Base-by-base conservation (phyloP, 176 grass and related monocot genomes). In the Pharus latifolius region DNA sequence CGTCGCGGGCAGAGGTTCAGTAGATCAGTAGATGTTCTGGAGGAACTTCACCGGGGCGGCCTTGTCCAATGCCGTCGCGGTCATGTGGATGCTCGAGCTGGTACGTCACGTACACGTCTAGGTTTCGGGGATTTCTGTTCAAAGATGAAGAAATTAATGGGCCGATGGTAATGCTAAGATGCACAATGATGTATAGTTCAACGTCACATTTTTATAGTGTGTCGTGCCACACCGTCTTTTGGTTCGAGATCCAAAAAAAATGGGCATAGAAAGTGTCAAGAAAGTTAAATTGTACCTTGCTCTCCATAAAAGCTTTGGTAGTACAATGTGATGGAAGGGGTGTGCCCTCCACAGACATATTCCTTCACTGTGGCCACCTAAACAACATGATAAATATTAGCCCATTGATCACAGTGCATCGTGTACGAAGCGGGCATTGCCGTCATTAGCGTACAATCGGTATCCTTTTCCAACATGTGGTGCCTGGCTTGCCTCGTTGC, bases 81-180 rank as follows among this genome's bases (percentile, higher is more conserved):
- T 73, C 78, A 80, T 83, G 75, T 55, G 66, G 27, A 98, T 8
- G 48, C 70, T 87, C 29, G 25, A 98, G 46, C 27, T 87, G 69
- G 74, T 98, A 98, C 15, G 89, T 93, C 10, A 90, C 94, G 80
- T 83, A 83, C 47, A 62, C 86, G 62, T 98, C 89, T 3, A 98
- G 23, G 25, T 50, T 84, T 0, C 89, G 0, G 94, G 94, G 75
- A 98, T 88, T 13, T 88, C 87, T 93, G 77, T 55, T 46, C 7
- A 9, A 60, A 61, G 12, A 9, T 34, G n/a, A n/a, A n/a, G n/a
- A n/a, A n/a, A n/a, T n/a, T n/a, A n/a, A n/a, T n/a, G n/a, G n/a
- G n/a, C n/a, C n/a, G n/a, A n/a, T n/a, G n/a, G n/a, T n/a, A n/a
- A n/a, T n/a, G n/a, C n/a, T n/a, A n/a, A n/a, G n/a, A n/a, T n/a